A percentile compares a stretch with the other conserved stretches of the same genome.
These are phyloP conservation scores for Graphilbum fragrans DNA, from an alignment of 2,329 filamentous ascomycete species.

Conservation along the genomic window DNA sequence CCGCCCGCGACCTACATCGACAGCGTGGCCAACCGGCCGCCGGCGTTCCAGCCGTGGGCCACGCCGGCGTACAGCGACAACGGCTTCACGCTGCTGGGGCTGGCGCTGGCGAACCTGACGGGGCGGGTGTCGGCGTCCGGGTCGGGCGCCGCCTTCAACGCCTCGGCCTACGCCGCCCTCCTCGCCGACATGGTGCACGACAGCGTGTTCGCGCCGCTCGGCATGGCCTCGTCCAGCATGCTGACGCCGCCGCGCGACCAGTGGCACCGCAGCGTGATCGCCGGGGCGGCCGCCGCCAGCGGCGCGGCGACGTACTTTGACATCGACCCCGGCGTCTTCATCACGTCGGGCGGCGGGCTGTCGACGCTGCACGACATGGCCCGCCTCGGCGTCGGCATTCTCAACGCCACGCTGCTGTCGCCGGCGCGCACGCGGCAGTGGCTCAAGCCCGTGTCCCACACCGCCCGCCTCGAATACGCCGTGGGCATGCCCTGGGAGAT, in stretches of 20 bases:
- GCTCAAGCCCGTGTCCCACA: conserved; percentile 29
- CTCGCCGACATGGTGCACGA: too few species aligned
- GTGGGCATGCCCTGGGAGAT: conserved; percentile 38
- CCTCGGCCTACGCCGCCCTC: too few species aligned
- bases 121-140: too few species aligned
- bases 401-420: conserved; percentile 27
- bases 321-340: background rate
- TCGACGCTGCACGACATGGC: conserved; percentile 22
- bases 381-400: conserved; percentile 27
- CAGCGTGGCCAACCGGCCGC: too few species aligned
- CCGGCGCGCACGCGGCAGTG: conserved; percentile 26
- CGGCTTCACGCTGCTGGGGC: too few species aligned
- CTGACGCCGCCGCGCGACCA: background rate
- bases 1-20: too few species aligned
- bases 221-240: conserved; percentile 18
- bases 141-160: too few species aligned
- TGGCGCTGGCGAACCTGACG: too few species aligned
- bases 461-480: conserved; percentile 21
- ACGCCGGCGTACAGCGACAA: too few species aligned
- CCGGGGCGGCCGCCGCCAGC: too few species aligned
- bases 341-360: conserved; percentile 3
- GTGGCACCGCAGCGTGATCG: conserved; percentile 3
- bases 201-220: too few species aligned
- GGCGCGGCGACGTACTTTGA: background rate
- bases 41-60: too few species aligned